Evolutionary conservation across 1,139 yeast species (phyloP).

Genomic region (Starmera stellimalicola): DNA sequence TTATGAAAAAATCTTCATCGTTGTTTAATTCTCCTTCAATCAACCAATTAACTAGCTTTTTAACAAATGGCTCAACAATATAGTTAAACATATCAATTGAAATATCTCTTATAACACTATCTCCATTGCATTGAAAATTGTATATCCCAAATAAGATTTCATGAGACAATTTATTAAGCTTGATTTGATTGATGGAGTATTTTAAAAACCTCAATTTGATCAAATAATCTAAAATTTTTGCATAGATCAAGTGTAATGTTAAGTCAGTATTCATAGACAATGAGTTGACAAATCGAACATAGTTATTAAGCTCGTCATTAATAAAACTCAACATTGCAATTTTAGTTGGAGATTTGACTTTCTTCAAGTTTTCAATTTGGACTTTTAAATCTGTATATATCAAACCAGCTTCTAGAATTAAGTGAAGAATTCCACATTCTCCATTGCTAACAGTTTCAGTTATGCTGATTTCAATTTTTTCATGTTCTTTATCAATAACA

Average conservation of each 20-base stretch:
- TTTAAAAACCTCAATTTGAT: slow-evolving; percentile 48
- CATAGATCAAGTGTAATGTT: slow-evolving; percentile 33
- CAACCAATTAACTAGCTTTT: slow-evolving; percentile 58
- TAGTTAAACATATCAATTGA: slow-evolving; percentile 37
- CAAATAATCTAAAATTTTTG: slow-evolving; percentile 41
- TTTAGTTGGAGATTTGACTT: slow-evolving; percentile 41
- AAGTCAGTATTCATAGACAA: slow-evolving; percentile 29
- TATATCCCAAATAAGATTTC: slow-evolving; percentile 44
- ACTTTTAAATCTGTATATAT: slow-evolving; percentile 40
- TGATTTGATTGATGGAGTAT: slow-evolving; percentile 30
- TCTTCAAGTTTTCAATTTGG: slow-evolving; percentile 24
- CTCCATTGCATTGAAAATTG: slow-evolving; percentile 34
- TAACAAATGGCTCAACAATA: slow-evolving; percentile 53
- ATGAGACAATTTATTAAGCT: slow-evolving; percentile 31
- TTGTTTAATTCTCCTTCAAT: slow-evolving; percentile 53
- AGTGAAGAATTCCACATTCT: slow-evolving; percentile 45
- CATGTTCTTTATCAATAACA: slow-evolving; percentile 19
- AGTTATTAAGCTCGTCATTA: slow-evolving; percentile 41
- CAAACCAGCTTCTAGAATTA: slow-evolving; percentile 65
- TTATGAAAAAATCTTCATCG: slow-evolving; percentile 57
- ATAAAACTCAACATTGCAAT: slow-evolving; percentile 57
- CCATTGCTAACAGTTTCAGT: slow-evolving; percentile 52
- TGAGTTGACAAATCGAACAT: slow-evolving; percentile 45
- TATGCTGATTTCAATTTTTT: slow-evolving; percentile 22
- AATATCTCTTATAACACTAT: slow-evolving; percentile 35